Evolutionary conservation across 805 yeast species (phyloP), one percentile per base, ranked within the genome.

Genomic region (Candida nitratophila): DNA sequence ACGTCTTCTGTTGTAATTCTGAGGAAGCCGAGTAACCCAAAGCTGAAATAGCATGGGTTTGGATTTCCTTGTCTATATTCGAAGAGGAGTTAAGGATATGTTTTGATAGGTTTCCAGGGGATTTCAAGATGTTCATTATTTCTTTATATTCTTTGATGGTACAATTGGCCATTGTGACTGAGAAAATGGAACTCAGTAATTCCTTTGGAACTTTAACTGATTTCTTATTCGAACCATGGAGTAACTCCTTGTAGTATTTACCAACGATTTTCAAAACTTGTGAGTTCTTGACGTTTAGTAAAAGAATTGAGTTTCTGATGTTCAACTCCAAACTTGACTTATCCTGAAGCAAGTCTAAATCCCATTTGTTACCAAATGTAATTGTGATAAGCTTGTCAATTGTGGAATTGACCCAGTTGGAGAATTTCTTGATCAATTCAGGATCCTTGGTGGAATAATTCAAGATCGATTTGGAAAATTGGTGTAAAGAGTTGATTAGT

Each of bases 121-220:
- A 70, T 48, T 77, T 78, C 12, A 72, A 74, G 17, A 81, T 56
- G 29, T 76, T 77, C 30, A 73, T 60, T 6, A 81, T 61, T 50
- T 75, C 80, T 58, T 83, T 83, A 71, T 81, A 83, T 32, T 77
- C 80, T 50, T 76, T 74, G 41, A 62, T 60, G 21, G 50, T 45
- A 4, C 50, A 54, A 36, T 61, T 60, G 26, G 61, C 56, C 30
- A 78, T 63, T 3, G 69, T 59, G 11, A 72, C 60, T 12, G 70
- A 64, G 41, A 81, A 61, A 6, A 71, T 62, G 24, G 76, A 64
- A 9, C 69, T 61, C 16, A 77, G 54, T 17, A 83, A 49, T 48
- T 73, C 77, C 41, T 64, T 65, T 2, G 89, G 86, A 34, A 80
- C 66, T 0, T 73, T 57, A 19, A n/a, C n/a, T n/a, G 67, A 54